Base-by-base conservation (phyloP, 768 basidiomycete species). In the Panaeolus cyanescens region DNA sequence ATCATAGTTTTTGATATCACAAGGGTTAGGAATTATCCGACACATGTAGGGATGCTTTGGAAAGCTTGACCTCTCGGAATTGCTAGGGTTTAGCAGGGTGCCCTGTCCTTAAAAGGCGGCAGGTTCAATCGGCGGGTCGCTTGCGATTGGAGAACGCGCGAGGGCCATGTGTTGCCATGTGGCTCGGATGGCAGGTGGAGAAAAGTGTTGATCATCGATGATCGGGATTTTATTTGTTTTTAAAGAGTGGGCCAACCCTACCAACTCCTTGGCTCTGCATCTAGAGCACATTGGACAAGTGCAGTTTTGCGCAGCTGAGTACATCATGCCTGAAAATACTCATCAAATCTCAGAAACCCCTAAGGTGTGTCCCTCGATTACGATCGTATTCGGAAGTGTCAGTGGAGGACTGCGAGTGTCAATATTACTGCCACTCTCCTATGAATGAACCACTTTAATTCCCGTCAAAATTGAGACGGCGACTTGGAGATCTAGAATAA, bases 381-480 rank as follows among this genome's bases (percentile, higher is more conserved):
- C 45, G 45, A 50, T 50, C 45, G 45, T 13, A 15, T 50, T 50
- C 45, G 45, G 45, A 50, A 5, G 45, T 50, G 30, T 15, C 45
- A 50, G 45, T 50, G 45, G 45, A 50, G 45, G 45, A 28, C 45
- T 50, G 45, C 10, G 45, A 50, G 30, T 28, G 25, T 50, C 17
- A 50, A 50, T 50, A 20, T 42, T 19, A n/a, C 45, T 50, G 25
- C 45, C 45, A 50, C 45, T 28, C 45, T 50, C n/a, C 30, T 50
- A 50, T 50, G 45, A 50, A 50, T 50, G 45, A 50, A 50, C 45
- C 45, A 30, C 22, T 50, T 50, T 50, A 50, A 50, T 50, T 50
- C 45, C 45, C 45, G 45, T 50, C 45, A 28, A 28, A 13, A 25
- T 50, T 50, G 45, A 28, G 25, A 28, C 45, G 45, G 45, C 25